These are phyloP conservation scores for Testicularia cyperi DNA, from an alignment of 1,284 basidiomycete species.

Conservation along the genomic window DNA sequence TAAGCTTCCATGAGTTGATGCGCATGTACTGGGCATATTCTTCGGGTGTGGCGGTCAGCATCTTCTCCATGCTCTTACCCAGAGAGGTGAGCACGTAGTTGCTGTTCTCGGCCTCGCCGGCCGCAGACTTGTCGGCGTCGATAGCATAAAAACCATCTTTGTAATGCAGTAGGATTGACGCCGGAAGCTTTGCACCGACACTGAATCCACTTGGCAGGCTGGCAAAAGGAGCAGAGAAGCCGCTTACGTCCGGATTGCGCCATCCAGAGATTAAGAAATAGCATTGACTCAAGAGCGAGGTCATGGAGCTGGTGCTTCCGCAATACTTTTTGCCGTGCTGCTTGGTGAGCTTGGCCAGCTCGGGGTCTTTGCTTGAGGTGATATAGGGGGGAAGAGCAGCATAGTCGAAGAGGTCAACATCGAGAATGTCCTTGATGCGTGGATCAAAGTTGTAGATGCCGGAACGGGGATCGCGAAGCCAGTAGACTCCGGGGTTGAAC, in stretches of 20 bases:
- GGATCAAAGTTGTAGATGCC: constrained; percentile 82
- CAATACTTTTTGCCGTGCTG: constrained; percentile 69
- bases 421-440: constrained; percentile 72
- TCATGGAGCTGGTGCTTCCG: constrained; percentile 90
- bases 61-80: constrained; percentile 87
- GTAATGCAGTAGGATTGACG: constrained; percentile 69
- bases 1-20: constrained; percentile 50
- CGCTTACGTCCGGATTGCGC: constrained; percentile 52
- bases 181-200: constrained; percentile 77
- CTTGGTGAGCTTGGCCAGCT: constrained; percentile 70
- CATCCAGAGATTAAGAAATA: constrained; percentile 68
- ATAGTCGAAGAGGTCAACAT: constrained; percentile 86
- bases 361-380: constrained; percentile 77
- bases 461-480: constrained; percentile 82
- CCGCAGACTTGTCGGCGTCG: constrained; percentile 68
- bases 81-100: constrained; percentile 61
- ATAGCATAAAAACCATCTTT: constrained; percentile 69
- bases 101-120: constrained; percentile 46
- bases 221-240: constrained; percentile 64
- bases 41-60: constrained; percentile 71
- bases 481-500: constrained; percentile 77
- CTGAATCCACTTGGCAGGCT: constrained; percentile 72
- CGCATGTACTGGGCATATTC: constrained; percentile 72
- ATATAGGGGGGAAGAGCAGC: constrained; percentile 76
- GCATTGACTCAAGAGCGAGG: constrained; percentile 79